A percentile compares a stretch with the other conserved stretches of the same genome.
Conservation (phyloP, 179 eudicot species). For the Sideroxylon spinosum region DNA sequence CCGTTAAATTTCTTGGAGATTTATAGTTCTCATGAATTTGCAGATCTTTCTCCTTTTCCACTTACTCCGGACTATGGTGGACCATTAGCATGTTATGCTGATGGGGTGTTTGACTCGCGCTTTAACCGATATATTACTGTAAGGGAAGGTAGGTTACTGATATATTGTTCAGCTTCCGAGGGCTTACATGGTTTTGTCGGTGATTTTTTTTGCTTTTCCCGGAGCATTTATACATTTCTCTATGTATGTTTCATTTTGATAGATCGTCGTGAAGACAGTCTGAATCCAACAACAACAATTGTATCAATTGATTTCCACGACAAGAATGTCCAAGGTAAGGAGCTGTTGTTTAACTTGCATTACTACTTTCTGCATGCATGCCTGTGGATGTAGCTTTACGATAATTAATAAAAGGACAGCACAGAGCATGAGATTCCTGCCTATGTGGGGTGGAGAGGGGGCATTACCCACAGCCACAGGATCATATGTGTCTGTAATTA, state of each 20-base stretch:
- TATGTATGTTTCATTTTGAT: constrained; percentile 16
- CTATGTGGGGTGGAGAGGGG: too few species aligned
- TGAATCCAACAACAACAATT: constrained; percentile 67
- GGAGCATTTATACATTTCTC: background rate
- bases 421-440: too few species aligned
- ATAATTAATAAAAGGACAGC: too few species aligned
- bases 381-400: too few species aligned
- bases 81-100: constrained; percentile 72
- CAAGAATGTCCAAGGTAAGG: constrained; percentile 47
- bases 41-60: constrained; percentile 68
- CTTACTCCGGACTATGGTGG: constrained; percentile 86
- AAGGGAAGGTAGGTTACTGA: constrained; percentile 61
- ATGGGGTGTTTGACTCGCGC: constrained; percentile 85
- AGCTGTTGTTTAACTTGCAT: background rate
- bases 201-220: background rate
- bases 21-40: constrained; percentile 5
- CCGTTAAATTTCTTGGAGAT: background rate
- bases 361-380: too few species aligned
- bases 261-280: constrained; percentile 71
- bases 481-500: too few species aligned
- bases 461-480: too few species aligned
- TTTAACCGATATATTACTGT: constrained; percentile 69
- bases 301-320: constrained; percentile 46
- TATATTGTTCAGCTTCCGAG: background rate
- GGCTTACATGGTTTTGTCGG: constrained; percentile 10